phyloP scores from a whole-genome alignment of 208 protist species.

The Lotmaria passim region DNA sequence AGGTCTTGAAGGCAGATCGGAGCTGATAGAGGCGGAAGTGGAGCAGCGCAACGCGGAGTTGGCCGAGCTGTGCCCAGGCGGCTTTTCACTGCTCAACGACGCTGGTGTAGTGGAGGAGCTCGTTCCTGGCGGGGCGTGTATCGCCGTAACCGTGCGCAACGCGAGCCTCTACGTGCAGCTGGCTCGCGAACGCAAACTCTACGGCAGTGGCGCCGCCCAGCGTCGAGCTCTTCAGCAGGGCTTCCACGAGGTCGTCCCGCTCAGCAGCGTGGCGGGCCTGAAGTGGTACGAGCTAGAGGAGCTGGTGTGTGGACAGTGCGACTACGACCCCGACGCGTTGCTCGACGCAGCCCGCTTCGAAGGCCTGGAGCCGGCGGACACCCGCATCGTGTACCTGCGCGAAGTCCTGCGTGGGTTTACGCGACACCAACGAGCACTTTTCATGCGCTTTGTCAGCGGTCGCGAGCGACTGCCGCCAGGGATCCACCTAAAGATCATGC shows the following conservation, averaged over 20 bases:
- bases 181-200: constrained; percentile 60
- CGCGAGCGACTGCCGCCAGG: constrained; percentile 81
- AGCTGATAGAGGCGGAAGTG: constrained; percentile 8
- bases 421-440: constrained; percentile 78
- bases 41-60: constrained; percentile 46
- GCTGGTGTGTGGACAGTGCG: constrained; percentile 87
- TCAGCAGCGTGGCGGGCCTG: constrained; percentile 59
- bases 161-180: constrained; percentile 67
- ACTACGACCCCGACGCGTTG: constrained; percentile 91
- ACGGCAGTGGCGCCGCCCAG: constrained; percentile 42
- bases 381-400: constrained; percentile 79
- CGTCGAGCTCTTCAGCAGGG: constrained; percentile 82
- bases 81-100: constrained; percentile 70
- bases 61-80: constrained; percentile 59
- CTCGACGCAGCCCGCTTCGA: constrained; percentile 86
- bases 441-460: constrained; percentile 93
- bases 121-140: constrained; percentile 55
- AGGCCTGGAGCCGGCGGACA: constrained; percentile 52
- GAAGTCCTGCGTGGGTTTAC: constrained; percentile 81
- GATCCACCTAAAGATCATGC: constrained; percentile 84
- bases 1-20: background rate
- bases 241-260: constrained; percentile 89
- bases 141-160: constrained; percentile 66
- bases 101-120: constrained; percentile 56
- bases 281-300: constrained; percentile 93